These are phyloP conservation scores for Colletotrichum sp. DNA, from an alignment of 2,329 filamentous ascomycete species.

Conservation along the genomic window DNA sequence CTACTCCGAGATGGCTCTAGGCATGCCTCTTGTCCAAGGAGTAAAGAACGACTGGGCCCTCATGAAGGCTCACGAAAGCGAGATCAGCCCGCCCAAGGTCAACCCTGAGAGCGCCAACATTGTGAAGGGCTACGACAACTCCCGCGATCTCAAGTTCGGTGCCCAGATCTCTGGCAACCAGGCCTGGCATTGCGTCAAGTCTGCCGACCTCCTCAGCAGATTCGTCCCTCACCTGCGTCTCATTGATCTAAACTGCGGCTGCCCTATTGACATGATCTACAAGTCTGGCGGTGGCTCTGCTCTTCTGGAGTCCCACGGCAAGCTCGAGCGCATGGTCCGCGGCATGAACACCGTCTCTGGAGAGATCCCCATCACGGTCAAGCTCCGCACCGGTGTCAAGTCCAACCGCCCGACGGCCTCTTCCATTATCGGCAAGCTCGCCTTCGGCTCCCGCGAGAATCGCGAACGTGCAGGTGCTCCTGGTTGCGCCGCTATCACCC, in stretches of 20 bases:
- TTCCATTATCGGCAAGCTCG: slow-evolving; percentile 81
- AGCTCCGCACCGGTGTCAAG: slow-evolving; percentile 90
- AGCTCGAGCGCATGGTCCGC: slow-evolving; percentile 91
- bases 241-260: slow-evolving; percentile 96
- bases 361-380: slow-evolving; percentile 90
- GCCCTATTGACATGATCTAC: slow-evolving; percentile 94
- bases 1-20: slow-evolving; percentile 98
- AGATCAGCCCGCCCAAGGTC: slow-evolving; percentile 75
- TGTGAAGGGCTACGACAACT: slow-evolving; percentile 80
- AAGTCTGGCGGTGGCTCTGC: slow-evolving; percentile 88
- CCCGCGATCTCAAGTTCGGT: slow-evolving; percentile 85
- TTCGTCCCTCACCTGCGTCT: slow-evolving; percentile 85
- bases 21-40: slow-evolving; percentile 86
- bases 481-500: slow-evolving; percentile 92
- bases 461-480: slow-evolving; percentile 73
- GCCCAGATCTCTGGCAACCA: slow-evolving; percentile 93
- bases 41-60: slow-evolving; percentile 93
- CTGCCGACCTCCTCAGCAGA: slow-evolving; percentile 79
- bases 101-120: slow-evolving; percentile 56
- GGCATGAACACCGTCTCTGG: slow-evolving; percentile 96
- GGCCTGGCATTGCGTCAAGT: slow-evolving; percentile 88
- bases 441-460: slow-evolving; percentile 78
- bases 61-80: slow-evolving; percentile 88
- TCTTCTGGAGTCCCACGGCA: slow-evolving; percentile 84
- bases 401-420: slow-evolving; percentile 80